These are phyloP conservation scores for Arachis monticola DNA, from an alignment of 331 rosid genomes.

Conservation along the genomic window DNA sequence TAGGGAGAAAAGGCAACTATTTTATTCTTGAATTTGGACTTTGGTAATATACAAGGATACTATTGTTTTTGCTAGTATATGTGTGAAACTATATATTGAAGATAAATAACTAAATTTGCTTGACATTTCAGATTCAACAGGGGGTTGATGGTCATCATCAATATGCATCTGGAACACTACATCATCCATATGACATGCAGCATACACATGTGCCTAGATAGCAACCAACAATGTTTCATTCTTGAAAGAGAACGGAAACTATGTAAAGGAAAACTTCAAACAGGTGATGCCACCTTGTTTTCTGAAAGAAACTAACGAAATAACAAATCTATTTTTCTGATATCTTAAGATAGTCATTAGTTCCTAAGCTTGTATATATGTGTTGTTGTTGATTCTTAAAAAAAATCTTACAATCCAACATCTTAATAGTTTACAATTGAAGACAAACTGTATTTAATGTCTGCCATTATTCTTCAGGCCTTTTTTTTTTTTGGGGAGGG, in stretches of 20 bases:
- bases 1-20: background rate
- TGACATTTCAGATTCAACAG: slow-evolving; percentile 54
- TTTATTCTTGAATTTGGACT: slow-evolving; percentile 15
- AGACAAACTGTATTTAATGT: too few species aligned
- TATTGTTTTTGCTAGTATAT: slow-evolving; percentile 6
- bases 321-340: background rate
- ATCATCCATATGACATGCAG: slow-evolving; percentile 46
- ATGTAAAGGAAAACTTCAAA: background rate
- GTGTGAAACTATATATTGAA: background rate
- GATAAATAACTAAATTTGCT: slow-evolving; percentile 20
- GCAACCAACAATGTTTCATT: background rate
- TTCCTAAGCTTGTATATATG: slow-evolving; percentile 15
- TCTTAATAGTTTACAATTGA: too few species aligned
- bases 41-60: background rate
- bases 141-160: slow-evolving; percentile 54
- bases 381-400: background rate
- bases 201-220: slow-evolving; percentile 50
- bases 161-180: slow-evolving; percentile 45
- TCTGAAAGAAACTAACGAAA: background rate
- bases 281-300: background rate
- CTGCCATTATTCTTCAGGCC: too few species aligned
- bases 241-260: slow-evolving; percentile 8
- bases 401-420: too few species aligned
- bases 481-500: too few species aligned
- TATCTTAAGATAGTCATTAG: slow-evolving; percentile 11